Evolutionary conservation across 441 rosid species (phyloP).

Genomic region (Jatropha multifida): DNA sequence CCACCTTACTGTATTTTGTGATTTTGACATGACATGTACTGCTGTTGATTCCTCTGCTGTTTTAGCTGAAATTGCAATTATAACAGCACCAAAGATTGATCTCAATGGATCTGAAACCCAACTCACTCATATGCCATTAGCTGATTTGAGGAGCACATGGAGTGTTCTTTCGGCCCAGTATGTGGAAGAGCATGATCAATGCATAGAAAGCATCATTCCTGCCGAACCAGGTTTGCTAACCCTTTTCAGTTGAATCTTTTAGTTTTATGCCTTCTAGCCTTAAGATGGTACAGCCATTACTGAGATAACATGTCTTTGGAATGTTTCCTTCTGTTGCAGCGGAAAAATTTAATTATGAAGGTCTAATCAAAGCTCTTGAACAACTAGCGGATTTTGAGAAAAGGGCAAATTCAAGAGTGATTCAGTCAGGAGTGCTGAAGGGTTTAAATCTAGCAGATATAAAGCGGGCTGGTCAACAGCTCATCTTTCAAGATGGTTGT

Average conservation of each 20-base stretch:
- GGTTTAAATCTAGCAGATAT: conserved; percentile 79
- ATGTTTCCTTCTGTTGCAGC: conserved; percentile 39
- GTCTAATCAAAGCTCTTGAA: conserved; percentile 60
- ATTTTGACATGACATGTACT: conserved; percentile 94
- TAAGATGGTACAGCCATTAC: conserved; percentile 10
- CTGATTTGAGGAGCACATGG: conserved; percentile 82
- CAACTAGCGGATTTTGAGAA: conserved; percentile 75
- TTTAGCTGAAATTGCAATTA: conserved; percentile 89
- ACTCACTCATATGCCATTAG: conserved; percentile 62
- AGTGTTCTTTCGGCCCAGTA: conserved; percentile 66
- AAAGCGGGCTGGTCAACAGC: conserved; percentile 68
- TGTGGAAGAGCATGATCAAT: conserved; percentile 79
- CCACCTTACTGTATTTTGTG: conserved; percentile 66
- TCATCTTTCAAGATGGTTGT: conserved; percentile 84
- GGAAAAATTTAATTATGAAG: conserved; percentile 59
- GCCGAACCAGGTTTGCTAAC: conserved; percentile 50
- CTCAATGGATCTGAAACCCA: conserved; percentile 46
- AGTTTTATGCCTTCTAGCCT: conserved; percentile 34
- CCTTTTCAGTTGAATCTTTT: conserved; percentile 23
- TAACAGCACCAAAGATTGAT: conserved; percentile 78
- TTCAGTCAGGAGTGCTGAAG: conserved; percentile 66
- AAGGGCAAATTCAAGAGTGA: conserved; percentile 70
- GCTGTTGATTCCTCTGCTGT: conserved; percentile 93
- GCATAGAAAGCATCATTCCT: conserved; percentile 77
- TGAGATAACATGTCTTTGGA: conserved; percentile 2